A percentile compares a stretch with the other conserved stretches of the same genome.
Conservation (phyloP, 164 flowering plant genomes). For the Liquidambar formosana region DNA sequence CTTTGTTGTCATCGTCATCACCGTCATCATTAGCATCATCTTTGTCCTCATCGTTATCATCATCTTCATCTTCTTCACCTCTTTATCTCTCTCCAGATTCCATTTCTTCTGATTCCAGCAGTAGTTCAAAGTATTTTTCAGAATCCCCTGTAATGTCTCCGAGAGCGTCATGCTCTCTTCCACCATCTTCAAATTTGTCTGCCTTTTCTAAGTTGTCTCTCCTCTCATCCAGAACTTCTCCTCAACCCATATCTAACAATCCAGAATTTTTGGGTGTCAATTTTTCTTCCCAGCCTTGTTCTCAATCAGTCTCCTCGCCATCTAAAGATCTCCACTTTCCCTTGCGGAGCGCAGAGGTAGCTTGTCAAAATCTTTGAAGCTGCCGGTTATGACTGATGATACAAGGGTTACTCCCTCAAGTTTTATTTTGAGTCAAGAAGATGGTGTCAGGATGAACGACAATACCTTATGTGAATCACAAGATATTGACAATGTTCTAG, state of each 20-base stretch:
- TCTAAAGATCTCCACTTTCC: conserved; percentile 43
- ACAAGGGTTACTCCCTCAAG: conserved; percentile 17
- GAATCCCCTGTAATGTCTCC: conserved; percentile 60
- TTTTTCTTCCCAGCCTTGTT: conserved; percentile 21
- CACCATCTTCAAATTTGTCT: conserved; percentile 42
- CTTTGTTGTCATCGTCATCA: conserved; percentile 10
- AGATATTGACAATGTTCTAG: conserved; percentile 23
- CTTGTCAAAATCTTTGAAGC: conserved; percentile 53
- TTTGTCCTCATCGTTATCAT: conserved; percentile 35
- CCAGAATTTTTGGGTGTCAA: conserved; percentile 24
- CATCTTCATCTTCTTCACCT: conserved; percentile 50
- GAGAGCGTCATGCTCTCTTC: conserved; percentile 26
- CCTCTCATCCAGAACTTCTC: conserved; percentile 28
- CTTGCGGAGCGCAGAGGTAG: conserved; percentile 79
- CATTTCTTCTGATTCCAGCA: conserved; percentile 56
- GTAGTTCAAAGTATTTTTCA: conserved; percentile 41
- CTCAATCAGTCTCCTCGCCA: conserved; percentile 26
- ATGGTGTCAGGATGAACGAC: conserved; percentile 8
- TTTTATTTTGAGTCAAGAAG: conserved; percentile 23
- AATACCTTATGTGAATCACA: conserved; percentile 12
- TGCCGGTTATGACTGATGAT: conserved; percentile 40
- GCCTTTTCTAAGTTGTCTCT: conserved; percentile 42
- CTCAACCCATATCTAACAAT: conserved; percentile 19
- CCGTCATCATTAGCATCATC: conserved; percentile 21
- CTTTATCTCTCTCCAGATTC: conserved; percentile 72